A percentile compares a stretch with the other conserved stretches of the same genome.
Conservation (phyloP, 805 yeast genomes). For the Wilhelminamyces savonicus region DNA sequence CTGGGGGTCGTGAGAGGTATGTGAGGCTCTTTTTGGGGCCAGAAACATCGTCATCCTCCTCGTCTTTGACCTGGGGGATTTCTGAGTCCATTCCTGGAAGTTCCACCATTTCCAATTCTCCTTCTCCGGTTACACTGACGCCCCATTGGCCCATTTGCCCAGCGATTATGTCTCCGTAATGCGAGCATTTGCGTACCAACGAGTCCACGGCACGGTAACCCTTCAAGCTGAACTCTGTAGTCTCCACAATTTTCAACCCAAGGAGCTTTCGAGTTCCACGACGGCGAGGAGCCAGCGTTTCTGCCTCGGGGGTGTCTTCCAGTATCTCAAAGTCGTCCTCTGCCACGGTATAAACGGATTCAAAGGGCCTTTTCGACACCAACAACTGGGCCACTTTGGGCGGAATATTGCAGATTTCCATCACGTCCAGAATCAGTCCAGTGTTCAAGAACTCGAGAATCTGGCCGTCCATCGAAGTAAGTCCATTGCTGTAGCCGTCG, state of each 20-base stretch:
- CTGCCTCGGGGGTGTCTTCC: slow-evolving; percentile 10
- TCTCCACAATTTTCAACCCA: slow-evolving; percentile 72
- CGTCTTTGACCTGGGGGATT: slow-evolving; percentile 5
- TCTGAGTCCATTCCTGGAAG: slow-evolving; percentile 27
- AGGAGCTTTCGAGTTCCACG: slow-evolving; percentile 42
- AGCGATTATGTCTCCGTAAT: slow-evolving; percentile 66
- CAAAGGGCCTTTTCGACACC: slow-evolving; percentile 66
- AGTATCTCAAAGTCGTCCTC: slow-evolving; percentile 44
- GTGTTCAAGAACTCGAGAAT: slow-evolving; percentile 73
- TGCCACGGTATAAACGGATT: slow-evolving; percentile 51
- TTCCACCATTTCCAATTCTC: slow-evolving; percentile 63
- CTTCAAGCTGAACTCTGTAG: slow-evolving; percentile 59
- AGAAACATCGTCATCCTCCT: slow-evolving; percentile 16
- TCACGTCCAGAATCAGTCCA: slow-evolving; percentile 67
- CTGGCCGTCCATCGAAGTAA: slow-evolving; percentile 53
- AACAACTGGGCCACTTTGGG: slow-evolving; percentile 60
- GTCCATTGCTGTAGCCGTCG: slow-evolving; percentile 25
- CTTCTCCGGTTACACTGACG: slow-evolving; percentile 62
- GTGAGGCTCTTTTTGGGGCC: slow-evolving; percentile 15
- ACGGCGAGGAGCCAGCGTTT: no score
- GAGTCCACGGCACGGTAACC: slow-evolving; percentile 95
- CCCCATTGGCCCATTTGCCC: slow-evolving; percentile 83
- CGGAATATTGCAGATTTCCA: slow-evolving; percentile 71
- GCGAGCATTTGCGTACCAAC: slow-evolving; percentile 76
- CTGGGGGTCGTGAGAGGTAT: slow-evolving; percentile 70